Evolutionary conservation across 495 filamentous ascomycete species (phyloP), one percentile per base, ranked within the genome.

Genomic region (Trichocladium uniseriatum): DNA sequence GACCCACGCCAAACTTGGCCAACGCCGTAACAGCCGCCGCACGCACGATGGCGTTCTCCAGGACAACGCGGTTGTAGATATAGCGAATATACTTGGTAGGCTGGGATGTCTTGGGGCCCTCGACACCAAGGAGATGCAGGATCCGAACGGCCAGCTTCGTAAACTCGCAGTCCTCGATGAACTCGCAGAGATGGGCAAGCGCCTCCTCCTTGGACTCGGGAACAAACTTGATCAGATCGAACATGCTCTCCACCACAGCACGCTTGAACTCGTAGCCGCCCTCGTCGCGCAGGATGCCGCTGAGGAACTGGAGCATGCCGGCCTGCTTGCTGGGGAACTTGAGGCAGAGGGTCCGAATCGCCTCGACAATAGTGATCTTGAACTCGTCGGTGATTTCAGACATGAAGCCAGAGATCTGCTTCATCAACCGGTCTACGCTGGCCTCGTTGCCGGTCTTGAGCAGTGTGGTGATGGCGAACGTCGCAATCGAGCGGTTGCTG

Each of bases 131-230:
- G 22, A 97, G 78, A 69, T 97, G 91, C 32, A 99, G 71, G 52
- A 97, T 89, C 38, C 94, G 81, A 41, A 99, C 91, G 31, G 94
- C 91, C 45, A 99, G 78, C 70, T 99, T 99, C 15, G 92, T 96
- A 66, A 96, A 99, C 60, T 99, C 92, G 74, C 92, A 99, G 63
- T 99, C 92, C 67, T 99, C 92, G 54, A 99, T 97, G 67, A 99
- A 99, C 63, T 99, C 92, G 70, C 91, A 96, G 14, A 99, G 80
- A 63, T 96, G 92, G 13, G 89, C 88, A 31, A 99, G 80, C 18
- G 94, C 89, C 62, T 99, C 94, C 71, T 97, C 92, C 70, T 94
- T 94, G 57, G 88, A 94, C 35, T 95, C 92, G 4, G 94, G 92
- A 5, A 97, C 92, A 63, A 97, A 99, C 62, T 96, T 95, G 69